Evolutionary conservation across 768 basidiomycete genomes (phyloP).

Genomic region (Termitomyces sp.): DNA sequence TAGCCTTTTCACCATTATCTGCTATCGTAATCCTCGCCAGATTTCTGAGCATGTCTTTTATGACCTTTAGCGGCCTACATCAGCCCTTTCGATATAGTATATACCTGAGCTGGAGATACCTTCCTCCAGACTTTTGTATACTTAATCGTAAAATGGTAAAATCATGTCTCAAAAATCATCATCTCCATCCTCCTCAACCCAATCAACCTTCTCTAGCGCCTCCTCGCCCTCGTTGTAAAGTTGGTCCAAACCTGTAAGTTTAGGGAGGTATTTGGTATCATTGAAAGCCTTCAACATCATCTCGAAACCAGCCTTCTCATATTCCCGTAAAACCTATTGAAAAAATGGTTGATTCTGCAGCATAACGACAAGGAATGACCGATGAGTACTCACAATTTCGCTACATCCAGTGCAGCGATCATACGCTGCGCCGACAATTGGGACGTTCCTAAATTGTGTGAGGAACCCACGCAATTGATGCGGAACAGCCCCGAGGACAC

Average conservation of each 20-base stretch:
- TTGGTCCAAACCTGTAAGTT: slow-evolving; percentile 74
- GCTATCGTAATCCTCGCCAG: no score
- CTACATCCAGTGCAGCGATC: slow-evolving; percentile 90
- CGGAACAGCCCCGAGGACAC: slow-evolving; percentile 83
- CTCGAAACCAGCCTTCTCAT: slow-evolving; percentile 73
- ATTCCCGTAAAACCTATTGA: slow-evolving; percentile 74
- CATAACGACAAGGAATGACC: not conserved
- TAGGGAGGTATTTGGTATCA: slow-evolving; percentile 71
- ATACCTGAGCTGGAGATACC: not conserved
- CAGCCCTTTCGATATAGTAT: no score
- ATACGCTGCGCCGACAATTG: slow-evolving; percentile 84
- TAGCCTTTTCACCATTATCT: no score
- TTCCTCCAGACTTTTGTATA: not conserved
- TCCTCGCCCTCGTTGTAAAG: slow-evolving; percentile 74
- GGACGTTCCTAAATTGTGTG: slow-evolving; percentile 79
- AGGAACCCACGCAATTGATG: slow-evolving; percentile 94
- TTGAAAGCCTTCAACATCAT: slow-evolving; percentile 83
- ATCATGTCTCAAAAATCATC: slow-evolving; percentile 24
- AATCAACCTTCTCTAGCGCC: slow-evolving; percentile 67
- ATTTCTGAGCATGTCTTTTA: no score
- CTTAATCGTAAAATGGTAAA: not conserved
- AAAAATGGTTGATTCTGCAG: not conserved
- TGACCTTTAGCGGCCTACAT: not conserved
- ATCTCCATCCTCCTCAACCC: slow-evolving; percentile 64
- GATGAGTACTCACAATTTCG: slow-evolving; percentile 50